Conservation (phyloP, 2,329 filamentous ascomycete species). For the Chrysoporthe puriensis region DNA sequence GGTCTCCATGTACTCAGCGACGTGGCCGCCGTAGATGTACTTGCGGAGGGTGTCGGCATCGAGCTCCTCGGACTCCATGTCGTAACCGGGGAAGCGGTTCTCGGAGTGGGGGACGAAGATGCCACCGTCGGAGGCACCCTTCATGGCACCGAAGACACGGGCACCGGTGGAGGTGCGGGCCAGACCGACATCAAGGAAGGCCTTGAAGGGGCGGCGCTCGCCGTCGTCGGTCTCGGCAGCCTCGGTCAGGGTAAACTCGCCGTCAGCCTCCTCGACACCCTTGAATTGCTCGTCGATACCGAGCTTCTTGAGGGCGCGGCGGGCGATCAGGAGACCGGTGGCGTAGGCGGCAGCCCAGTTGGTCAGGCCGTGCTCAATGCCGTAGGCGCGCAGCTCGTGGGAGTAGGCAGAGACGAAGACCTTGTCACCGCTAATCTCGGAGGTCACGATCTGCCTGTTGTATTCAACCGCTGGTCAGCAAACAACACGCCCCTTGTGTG, state of each 20-base stretch:
- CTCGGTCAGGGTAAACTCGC: conserved; percentile 96
- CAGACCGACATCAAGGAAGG: conserved; percentile 97
- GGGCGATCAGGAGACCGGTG: conserved; percentile 94
- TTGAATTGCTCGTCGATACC: conserved; percentile 89
- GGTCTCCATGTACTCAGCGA: conserved; percentile 99
- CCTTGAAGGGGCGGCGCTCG: conserved; percentile 98
- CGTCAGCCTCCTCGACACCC: conserved; percentile 95
- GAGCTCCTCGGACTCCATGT: conserved; percentile 97
- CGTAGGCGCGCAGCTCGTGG: conserved; percentile 97
- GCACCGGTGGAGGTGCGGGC: conserved; percentile 96
- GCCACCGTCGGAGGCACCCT: conserved; percentile 98
- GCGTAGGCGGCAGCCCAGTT: conserved; percentile 99
- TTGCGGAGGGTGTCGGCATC: conserved; percentile 95
- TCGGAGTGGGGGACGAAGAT: conserved; percentile 97
- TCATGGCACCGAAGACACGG: conserved; percentile 99
- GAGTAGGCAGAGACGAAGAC: conserved; percentile 90
- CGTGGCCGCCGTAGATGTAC: conserved; percentile 99
- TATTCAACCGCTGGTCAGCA: conserved; percentile 33
- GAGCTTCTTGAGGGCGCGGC: conserved; percentile 96
- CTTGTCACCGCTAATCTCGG: conserved; percentile 98
- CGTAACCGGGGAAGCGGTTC: conserved; percentile 99
- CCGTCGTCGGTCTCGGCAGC: conserved; percentile 87
- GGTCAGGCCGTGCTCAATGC: conserved; percentile 97
- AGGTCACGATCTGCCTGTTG: conserved; percentile 93
- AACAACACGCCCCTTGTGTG: neutral